A percentile compares a stretch with the other conserved stretches of the same genome.
Evolutionary conservation across 805 yeast genomes (phyloP).

Genomic region (Candida wancherniae): DNA sequence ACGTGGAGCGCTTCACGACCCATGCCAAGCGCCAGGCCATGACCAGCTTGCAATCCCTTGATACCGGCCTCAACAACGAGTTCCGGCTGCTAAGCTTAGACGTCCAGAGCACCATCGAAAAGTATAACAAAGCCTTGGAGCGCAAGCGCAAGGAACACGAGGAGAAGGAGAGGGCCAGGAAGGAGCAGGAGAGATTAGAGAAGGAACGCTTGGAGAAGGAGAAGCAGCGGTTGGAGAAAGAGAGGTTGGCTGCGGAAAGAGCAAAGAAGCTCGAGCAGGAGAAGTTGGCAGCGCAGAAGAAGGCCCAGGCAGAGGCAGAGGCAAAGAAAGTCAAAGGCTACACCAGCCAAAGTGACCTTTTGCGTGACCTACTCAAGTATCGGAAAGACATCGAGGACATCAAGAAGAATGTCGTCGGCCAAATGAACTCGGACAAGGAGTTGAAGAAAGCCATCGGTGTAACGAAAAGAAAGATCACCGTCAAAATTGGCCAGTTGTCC

Average conservation of each 20-base stretch:
- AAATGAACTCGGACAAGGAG: conserved; percentile 46
- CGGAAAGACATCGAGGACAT: conserved; percentile 52
- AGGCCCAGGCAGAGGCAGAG: conserved; percentile 13
- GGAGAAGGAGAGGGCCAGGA: conserved; percentile 14
- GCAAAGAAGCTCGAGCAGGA: conserved; percentile 16
- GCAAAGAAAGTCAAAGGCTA: conserved; percentile 24
- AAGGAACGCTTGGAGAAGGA: conserved; percentile 8
- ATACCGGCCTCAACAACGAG: conserved; percentile 2
- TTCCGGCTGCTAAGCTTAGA: conserved; percentile 5
- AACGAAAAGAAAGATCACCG: conserved; percentile 74
- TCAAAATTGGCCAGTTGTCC: conserved; percentile 89
- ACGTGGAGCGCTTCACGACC: background rate
- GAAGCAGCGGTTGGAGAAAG: conserved; percentile 10
- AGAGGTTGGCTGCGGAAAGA: conserved; percentile 15
- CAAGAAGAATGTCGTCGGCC: conserved; percentile 53
- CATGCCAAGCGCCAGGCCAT: background rate
- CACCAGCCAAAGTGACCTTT: conserved; percentile 35
- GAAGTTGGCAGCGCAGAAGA: conserved; percentile 12
- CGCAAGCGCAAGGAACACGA: conserved; percentile 19
- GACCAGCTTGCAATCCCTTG: conserved; percentile 2
- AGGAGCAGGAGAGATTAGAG: conserved; percentile 10
- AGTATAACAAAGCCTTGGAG: conserved; percentile 14
- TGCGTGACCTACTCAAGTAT: conserved; percentile 42
- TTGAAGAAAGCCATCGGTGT: conserved; percentile 51
- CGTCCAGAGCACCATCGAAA: conserved; percentile 4